phyloP scores from a whole-genome alignment of 2,329 filamentous ascomycete species.

The Pseudocercospora musae region DNA sequence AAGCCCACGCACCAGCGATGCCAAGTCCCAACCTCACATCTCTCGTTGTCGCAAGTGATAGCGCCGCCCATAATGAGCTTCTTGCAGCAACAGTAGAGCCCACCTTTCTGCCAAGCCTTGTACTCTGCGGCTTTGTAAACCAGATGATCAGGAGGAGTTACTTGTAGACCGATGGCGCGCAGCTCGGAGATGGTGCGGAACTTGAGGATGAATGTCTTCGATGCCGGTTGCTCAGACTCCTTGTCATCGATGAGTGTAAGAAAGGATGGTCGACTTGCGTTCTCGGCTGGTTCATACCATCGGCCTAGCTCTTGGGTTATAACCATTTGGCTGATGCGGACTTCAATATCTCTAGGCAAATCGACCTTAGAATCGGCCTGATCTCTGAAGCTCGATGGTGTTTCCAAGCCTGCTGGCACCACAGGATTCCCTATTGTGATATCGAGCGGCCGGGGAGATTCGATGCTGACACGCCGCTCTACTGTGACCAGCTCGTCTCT shows the following conservation, averaged over 20 bases:
- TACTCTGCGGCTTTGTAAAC: background rate
- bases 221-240: background rate
- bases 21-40: background rate
- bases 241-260: background rate
- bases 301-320: background rate
- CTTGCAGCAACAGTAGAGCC: background rate
- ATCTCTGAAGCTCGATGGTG: background rate
- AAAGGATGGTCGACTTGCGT: background rate
- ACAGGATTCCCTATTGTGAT: background rate
- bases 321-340: background rate
- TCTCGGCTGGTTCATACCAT: background rate
- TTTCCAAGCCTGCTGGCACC: background rate
- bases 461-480: background rate
- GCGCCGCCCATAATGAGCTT: background rate
- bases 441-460: background rate
- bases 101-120: background rate
- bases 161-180: background rate
- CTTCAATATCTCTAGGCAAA: background rate
- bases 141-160: background rate
- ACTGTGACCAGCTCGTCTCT: background rate
- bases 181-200: background rate
- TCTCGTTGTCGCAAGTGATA: background rate
- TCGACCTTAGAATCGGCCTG: background rate
- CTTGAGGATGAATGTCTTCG: background rate
- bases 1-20: background rate